A percentile compares a stretch with the other conserved stretches of the same genome.
phyloP scores from a whole-genome alignment of 257 asterid genomes.

The Gardenia jasminoides region DNA sequence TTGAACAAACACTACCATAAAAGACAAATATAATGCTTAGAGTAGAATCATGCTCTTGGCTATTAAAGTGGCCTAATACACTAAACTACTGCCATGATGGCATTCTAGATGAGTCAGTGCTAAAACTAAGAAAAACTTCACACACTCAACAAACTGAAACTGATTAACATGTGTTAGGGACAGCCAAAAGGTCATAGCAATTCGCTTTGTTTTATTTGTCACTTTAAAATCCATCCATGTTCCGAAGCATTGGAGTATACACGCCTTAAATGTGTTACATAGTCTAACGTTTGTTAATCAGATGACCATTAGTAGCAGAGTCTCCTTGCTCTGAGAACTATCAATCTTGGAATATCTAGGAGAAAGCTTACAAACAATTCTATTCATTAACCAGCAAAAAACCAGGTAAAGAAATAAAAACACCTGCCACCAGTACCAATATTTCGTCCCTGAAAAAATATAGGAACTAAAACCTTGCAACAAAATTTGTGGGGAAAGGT shows the following conservation, averaged over 20 bases:
- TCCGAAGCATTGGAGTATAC: too few relatives aligned
- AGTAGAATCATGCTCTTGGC: background rate
- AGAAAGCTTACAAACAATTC: background rate
- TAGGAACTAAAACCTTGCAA: background rate
- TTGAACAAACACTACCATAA: background rate
- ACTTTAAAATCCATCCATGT: too few relatives aligned
- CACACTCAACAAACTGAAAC: background rate
- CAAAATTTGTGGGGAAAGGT: background rate
- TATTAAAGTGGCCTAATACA: background rate
- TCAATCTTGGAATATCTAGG: background rate
- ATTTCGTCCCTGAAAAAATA: background rate
- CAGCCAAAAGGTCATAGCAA: too few relatives aligned
- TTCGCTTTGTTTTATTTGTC: too few relatives aligned
- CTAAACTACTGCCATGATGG: background rate
- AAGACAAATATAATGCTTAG: background rate
- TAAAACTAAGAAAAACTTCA: too few relatives aligned
- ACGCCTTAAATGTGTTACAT: too few relatives aligned
- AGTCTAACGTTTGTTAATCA: too few relatives aligned
- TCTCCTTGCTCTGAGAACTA: background rate
- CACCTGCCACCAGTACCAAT: background rate
- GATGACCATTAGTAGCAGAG: background rate
- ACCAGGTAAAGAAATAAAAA: background rate
- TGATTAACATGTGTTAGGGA: background rate
- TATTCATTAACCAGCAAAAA: background rate
- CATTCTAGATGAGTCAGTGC: background rate